Evolutionary conservation across 208 protist genomes (phyloP).

Genomic region (Perkinsela sp.): DNA sequence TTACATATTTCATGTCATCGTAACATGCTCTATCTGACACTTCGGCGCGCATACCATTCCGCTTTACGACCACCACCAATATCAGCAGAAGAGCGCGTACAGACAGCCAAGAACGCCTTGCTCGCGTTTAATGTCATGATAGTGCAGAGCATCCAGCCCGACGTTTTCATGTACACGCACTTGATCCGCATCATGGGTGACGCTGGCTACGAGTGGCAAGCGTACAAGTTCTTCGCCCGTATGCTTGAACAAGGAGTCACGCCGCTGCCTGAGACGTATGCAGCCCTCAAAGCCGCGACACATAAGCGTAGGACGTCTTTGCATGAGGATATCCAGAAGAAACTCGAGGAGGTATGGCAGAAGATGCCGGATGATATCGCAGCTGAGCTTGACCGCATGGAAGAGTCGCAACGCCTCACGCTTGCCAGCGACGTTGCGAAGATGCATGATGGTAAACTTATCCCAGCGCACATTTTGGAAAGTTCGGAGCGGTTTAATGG

Average conservation of each 20-base stretch:
- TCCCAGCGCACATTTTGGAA: not conserved
- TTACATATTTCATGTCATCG: too few species aligned
- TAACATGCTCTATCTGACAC: too few species aligned
- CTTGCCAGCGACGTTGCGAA: slow-evolving; percentile 33
- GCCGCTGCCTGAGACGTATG: slow-evolving; percentile 62
- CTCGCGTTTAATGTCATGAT: slow-evolving; percentile 72
- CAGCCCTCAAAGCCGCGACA: slow-evolving; percentile 44
- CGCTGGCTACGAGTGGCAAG: slow-evolving; percentile 57
- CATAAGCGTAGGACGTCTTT: slow-evolving; percentile 14
- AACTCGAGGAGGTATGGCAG: slow-evolving; percentile 38
- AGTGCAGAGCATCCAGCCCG: slow-evolving; percentile 48
- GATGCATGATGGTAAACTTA: slow-evolving; percentile 3
- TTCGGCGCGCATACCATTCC: too few species aligned
- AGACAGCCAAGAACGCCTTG: slow-evolving; percentile 11
- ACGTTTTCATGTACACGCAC: slow-evolving; percentile 65
- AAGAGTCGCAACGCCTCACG: slow-evolving; percentile 23
- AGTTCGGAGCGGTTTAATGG: not conserved
- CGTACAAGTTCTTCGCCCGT: slow-evolving; percentile 68
- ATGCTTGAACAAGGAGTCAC: slow-evolving; percentile 53
- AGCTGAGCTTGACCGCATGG: slow-evolving; percentile 16
- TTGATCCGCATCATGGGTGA: slow-evolving; percentile 57
- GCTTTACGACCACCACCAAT: not conserved
- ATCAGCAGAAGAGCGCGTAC: not conserved
- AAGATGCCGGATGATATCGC: slow-evolving; percentile 36
- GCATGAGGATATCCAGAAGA: slow-evolving; percentile 36